Conservation (phyloP, 208 protist genomes). For the Crithidia mellificae region DNA sequence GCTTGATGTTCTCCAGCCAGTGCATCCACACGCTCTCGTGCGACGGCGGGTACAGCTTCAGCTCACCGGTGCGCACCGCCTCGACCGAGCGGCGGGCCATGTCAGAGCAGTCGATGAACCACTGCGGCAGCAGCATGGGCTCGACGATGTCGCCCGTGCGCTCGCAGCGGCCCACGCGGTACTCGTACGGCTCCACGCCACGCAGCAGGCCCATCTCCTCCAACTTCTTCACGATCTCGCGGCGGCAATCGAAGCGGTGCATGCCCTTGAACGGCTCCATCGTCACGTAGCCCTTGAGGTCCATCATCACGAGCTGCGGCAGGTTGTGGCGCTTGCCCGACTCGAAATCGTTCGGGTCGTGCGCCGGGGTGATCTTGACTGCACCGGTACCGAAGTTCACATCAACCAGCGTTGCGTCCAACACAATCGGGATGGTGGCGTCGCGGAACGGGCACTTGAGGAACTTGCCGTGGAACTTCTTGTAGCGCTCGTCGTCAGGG, state of each 20-base stretch:
- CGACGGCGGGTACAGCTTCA: slow-evolving; percentile 93
- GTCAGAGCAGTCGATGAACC: slow-evolving; percentile 97
- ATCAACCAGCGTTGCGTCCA: slow-evolving; percentile 97
- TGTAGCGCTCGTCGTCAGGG: slow-evolving; percentile 97
- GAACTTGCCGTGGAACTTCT: slow-evolving; percentile 94
- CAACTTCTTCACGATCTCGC: slow-evolving; percentile 90
- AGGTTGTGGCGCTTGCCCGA: slow-evolving; percentile 97
- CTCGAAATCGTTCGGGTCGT: slow-evolving; percentile 99
- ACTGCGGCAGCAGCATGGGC: slow-evolving; percentile 99
- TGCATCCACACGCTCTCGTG: slow-evolving; percentile 95
- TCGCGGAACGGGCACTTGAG: slow-evolving; percentile 97
- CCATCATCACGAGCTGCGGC: slow-evolving; percentile 95
- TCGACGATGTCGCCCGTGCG: slow-evolving; percentile 99
- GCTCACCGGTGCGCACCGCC: slow-evolving; percentile 85
- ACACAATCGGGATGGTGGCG: slow-evolving; percentile 96
- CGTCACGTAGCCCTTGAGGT: slow-evolving; percentile 94
- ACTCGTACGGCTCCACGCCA: slow-evolving; percentile 93
- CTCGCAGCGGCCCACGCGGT: slow-evolving; percentile 96
- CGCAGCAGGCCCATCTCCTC: slow-evolving; percentile 91
- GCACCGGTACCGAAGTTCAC: slow-evolving; percentile 98
- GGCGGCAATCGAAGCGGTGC: slow-evolving; percentile 95
- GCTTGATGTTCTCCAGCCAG: slow-evolving; percentile 96
- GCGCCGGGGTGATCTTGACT: slow-evolving; percentile 99
- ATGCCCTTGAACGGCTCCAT: slow-evolving; percentile 94
- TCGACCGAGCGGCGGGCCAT: slow-evolving; percentile 86